phyloP scores from a whole-genome alignment of 306 rosid genomes.

The Vigna angularis region DNA sequence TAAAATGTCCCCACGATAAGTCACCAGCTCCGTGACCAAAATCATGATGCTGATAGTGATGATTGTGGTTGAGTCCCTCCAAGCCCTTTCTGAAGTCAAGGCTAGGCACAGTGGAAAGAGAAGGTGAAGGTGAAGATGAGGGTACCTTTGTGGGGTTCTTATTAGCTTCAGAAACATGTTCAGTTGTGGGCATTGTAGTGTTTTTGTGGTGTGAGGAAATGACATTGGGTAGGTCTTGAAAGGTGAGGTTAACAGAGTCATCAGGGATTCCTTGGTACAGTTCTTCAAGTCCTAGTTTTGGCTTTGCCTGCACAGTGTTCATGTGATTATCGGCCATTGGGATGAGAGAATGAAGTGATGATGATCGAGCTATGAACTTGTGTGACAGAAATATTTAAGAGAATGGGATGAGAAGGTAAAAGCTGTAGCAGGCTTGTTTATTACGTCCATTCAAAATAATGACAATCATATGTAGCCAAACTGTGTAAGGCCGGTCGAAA shows the following conservation, averaged over 20 bases:
- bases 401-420: not conserved
- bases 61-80: not conserved
- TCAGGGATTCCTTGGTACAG: conserved; percentile 83
- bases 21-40: not conserved
- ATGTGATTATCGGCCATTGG: conserved; percentile 58
- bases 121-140: not conserved
- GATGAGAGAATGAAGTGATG: not conserved
- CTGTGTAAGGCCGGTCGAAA: conserved; percentile 44
- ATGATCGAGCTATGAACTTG: not conserved
- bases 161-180: conserved; percentile 35
- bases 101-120: conserved; percentile 59
- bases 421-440: conserved; percentile 32
- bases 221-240: conserved; percentile 68
- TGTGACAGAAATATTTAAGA: conserved; percentile 33
- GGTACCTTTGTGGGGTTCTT: not conserved
- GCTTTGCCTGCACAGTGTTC: conserved; percentile 51
- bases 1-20: conserved; percentile 13
- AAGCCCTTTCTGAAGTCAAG: conserved; percentile 50
- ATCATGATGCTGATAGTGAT: not conserved
- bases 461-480: conserved; percentile 40
- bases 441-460: conserved; percentile 29
- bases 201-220: conserved; percentile 32
- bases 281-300: conserved; percentile 75
- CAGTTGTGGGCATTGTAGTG: not conserved
- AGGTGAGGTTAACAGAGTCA: conserved; percentile 88